phyloP scores from a whole-genome alignment of 805 yeast species.

The Myxozyma udenii region DNA sequence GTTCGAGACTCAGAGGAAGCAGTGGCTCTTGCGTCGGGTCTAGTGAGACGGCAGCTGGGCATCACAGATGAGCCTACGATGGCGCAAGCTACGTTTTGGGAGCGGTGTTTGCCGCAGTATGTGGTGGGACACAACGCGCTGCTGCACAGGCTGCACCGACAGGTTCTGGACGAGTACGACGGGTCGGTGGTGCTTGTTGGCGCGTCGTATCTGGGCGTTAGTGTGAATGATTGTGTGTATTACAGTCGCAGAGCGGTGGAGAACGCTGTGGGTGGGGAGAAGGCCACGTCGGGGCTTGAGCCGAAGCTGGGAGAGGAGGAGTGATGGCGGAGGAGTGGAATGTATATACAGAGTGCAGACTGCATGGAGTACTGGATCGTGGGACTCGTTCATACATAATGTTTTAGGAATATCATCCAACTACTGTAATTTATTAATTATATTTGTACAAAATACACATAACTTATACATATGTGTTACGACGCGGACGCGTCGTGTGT shows the following conservation, averaged over 20 bases:
- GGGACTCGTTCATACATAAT: background rate
- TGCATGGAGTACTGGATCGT: background rate
- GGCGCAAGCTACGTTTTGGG: slow-evolving; percentile 45
- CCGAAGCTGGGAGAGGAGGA: slow-evolving; percentile 1
- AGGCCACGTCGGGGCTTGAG: slow-evolving; percentile 24
- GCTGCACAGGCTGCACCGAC: slow-evolving; percentile 17
- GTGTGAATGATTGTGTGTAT: slow-evolving; percentile 26
- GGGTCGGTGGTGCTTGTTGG: slow-evolving; percentile 24
- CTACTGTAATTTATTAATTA: too few species aligned
- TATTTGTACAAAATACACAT: too few species aligned
- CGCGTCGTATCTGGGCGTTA: slow-evolving; percentile 26
- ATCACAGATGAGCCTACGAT: slow-evolving; percentile 35
- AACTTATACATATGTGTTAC: too few species aligned
- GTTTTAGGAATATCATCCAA: too few species aligned
- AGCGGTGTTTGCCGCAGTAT: slow-evolving; percentile 74
- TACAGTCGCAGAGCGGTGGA: slow-evolving; percentile 22
- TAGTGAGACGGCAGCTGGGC: slow-evolving; percentile 43
- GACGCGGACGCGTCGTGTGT: background rate
- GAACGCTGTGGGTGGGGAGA: slow-evolving; percentile 12
- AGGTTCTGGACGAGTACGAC: slow-evolving; percentile 9
- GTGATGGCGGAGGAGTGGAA: background rate
- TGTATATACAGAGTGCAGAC: background rate
- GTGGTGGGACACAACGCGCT: slow-evolving; percentile 27
- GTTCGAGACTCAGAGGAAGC: slow-evolving; percentile 34
- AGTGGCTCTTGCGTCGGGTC: slow-evolving; percentile 39